Conservation (phyloP, 768 basidiomycete genomes). For the Kwoniella pini region DNA sequence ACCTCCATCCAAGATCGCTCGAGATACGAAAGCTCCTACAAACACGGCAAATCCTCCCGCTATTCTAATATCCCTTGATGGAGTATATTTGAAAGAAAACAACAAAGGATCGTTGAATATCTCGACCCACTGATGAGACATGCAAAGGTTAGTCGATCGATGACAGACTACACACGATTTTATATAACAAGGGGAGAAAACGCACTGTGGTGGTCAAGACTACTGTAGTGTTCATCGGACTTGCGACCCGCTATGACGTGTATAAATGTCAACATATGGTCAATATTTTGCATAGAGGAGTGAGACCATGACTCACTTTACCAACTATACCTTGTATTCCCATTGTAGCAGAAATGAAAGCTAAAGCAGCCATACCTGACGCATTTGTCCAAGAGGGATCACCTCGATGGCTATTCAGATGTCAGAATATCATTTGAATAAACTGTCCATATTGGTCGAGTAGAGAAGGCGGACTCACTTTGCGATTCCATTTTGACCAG, state of each 20-base stretch:
- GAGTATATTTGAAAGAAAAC: conserved; percentile 60
- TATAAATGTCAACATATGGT: conserved; percentile 8
- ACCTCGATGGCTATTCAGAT: conserved; percentile 6
- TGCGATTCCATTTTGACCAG: conserved; percentile 58
- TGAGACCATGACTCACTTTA: conserved; percentile 67
- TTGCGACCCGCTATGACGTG: conserved; percentile 29
- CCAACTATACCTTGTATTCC: conserved; percentile 75
- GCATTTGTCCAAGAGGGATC: conserved; percentile 63
- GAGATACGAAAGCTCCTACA: conserved; percentile 66
- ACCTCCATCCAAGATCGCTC: conserved; percentile 39
- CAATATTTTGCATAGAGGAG: background rate
- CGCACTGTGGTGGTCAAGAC: conserved; percentile 60
- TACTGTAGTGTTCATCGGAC: conserved; percentile 41
- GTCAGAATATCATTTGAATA: too few species aligned
- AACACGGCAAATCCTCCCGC: conserved; percentile 66
- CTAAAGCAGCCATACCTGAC: conserved; percentile 69
- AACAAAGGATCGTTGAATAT: conserved; percentile 77
- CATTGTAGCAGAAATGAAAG: conserved; percentile 74
- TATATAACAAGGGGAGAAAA: too few species aligned
- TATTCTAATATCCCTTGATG: conserved; percentile 69
- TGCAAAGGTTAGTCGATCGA: background rate
- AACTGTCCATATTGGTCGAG: too few species aligned
- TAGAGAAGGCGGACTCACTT: conserved; percentile 22
- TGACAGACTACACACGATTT: too few species aligned
- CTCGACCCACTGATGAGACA: conserved; percentile 76